These are phyloP conservation scores for Pulicaria dysenterica DNA, from an alignment of 129 eudicot genomes.

Conservation along the genomic window DNA sequence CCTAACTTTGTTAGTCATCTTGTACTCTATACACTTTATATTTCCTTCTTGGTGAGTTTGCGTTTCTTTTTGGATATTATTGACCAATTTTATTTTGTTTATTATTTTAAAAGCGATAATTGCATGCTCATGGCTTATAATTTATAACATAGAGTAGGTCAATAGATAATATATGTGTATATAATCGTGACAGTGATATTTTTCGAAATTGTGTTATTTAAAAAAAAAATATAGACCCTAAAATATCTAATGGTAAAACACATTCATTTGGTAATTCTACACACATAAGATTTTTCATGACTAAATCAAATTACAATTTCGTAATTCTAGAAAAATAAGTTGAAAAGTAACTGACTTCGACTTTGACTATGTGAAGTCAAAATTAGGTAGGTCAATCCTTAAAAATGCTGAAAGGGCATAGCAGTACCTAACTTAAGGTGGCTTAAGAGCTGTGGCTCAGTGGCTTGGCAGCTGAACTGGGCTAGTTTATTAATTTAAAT, in stretches of 20 bases:
- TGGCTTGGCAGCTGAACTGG: constrained; percentile 7
- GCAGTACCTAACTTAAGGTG: constrained; percentile 14
- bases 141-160: no score
- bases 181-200: no score
- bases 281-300: background rate
- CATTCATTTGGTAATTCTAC: no score
- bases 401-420: constrained; percentile 5
- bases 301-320: constrained; percentile 6
- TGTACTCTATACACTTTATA: background rate
- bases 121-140: no score
- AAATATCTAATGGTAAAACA: no score
- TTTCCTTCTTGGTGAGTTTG: background rate
- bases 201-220: no score
- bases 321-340: constrained; percentile 4
- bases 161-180: no score
- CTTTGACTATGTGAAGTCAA: constrained; percentile 23
- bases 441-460: constrained; percentile 9
- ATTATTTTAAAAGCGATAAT: no score
- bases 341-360: constrained; percentile 28
- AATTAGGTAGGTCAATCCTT: background rate
- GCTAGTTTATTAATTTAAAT: background rate
- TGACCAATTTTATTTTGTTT: no score
- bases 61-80: no score
- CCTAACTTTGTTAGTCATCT: background rate
- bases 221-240: no score